Conservation (phyloP, 331 rosid species). For the Malus hybrid region DNA sequence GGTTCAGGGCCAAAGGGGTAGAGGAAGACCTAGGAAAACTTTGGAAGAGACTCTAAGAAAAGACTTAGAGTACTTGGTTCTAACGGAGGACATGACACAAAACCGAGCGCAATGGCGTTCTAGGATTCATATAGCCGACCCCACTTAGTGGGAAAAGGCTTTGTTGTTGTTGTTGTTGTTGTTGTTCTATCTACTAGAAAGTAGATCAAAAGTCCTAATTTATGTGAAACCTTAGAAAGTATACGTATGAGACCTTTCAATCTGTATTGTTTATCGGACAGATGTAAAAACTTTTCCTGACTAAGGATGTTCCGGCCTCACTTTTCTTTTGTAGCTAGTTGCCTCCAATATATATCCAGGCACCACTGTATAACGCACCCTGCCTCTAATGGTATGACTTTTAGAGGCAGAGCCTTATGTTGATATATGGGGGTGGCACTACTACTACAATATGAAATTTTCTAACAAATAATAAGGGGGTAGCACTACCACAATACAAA, state of each 20-base stretch:
- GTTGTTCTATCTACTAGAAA: not conserved
- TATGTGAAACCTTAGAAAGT: not conserved
- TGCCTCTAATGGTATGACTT: not conserved
- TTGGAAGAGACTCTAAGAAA: too few species aligned
- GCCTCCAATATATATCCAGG: not conserved
- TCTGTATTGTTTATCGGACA: not conserved
- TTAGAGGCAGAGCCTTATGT: not conserved
- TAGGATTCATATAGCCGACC: too few species aligned
- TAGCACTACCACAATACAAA: not conserved
- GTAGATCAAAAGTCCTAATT: not conserved
- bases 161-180: too few species aligned
- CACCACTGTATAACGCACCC: not conserved
- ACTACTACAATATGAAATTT: not conserved
- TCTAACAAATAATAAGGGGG: not conserved
- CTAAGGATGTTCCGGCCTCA: not conserved
- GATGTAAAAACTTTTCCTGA: not conserved
- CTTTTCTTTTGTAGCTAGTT: not conserved
- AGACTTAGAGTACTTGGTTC: too few species aligned
- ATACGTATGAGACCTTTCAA: not conserved
- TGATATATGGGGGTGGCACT: not conserved
- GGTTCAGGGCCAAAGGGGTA: too few species aligned
- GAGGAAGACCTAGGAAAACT: too few species aligned
- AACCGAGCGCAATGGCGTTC: too few species aligned
- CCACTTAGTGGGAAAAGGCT: too few species aligned
- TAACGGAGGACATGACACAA: too few species aligned